Evolutionary conservation across 148 eudicot species (phyloP), one percentile per base, ranked within the genome.

Genomic region (Limonium bicolor): DNA sequence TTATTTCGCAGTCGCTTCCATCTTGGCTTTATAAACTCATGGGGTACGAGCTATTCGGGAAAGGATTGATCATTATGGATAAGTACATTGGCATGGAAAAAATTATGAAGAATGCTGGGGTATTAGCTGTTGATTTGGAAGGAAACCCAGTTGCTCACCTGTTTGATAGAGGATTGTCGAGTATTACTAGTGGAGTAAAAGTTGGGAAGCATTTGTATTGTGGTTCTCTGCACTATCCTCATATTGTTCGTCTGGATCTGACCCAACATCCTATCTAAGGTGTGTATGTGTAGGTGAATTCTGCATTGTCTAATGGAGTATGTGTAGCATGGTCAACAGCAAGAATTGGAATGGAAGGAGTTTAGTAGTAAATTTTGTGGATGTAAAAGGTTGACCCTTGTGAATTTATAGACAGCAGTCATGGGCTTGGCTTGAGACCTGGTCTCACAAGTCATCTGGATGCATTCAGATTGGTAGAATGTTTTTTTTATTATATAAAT

Each of bases 91-190:
- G 76, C 33, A 35, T 46, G 24, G 72, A 42, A n/a, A 13, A 48
- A 10, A 19, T 64, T 4, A 54, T 65, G 64, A 72, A 55, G 53
- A 56, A 68, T n/a, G 67, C 68, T 0, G 97, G 97, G 15, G 45
- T 62, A 26, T 17, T 80, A 28, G 67, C 64, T 0, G 81, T 84
- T 24, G 93, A 84, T 72, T 37, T 73, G 53, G 64, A 72, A 50
- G 97, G 97, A 43, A 68, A 68, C 1, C 77, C 77, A 2, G 46
- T 18, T n/a, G 71, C 71, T 1, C 69, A 70, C 41, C 65, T 65
- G 10, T 66, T 62, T 17, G 97, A 88, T 50, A 65, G 51, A 2
- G 51, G 49, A 17, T 20, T 68, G 59, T 43, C 61, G 0, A 1
- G 32, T 2, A 23, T 73, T 19, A 18, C 87, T 0, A 55, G 77